Conservation (phyloP, 202 grass and related monocot species). For the Saccharum hybrid region DNA sequence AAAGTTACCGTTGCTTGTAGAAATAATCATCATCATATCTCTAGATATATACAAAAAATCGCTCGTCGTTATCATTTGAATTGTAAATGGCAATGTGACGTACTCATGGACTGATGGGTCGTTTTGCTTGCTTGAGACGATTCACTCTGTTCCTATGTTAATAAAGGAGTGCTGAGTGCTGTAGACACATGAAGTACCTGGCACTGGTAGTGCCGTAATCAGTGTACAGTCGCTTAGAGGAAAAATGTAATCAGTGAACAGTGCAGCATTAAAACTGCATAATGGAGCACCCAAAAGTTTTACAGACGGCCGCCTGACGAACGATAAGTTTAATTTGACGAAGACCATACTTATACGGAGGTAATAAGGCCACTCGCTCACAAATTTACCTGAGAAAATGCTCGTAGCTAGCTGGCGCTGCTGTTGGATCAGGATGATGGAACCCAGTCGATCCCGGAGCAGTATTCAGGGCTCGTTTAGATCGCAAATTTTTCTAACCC, state of each 20-base stretch:
- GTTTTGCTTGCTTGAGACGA: conserved; percentile 30
- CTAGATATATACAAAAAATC: background rate
- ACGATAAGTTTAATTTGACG: conserved; percentile 7
- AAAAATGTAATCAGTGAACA: conserved; percentile 2
- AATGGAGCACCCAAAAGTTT: background rate
- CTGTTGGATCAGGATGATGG: conserved; percentile 2
- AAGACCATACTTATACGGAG: background rate
- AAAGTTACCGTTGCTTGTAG: too few relatives aligned
- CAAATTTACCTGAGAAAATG: too few relatives aligned
- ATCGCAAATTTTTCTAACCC: too few relatives aligned
- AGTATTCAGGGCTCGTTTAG: background rate
- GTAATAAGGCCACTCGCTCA: background rate
- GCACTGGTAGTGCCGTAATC: conserved; percentile 1
- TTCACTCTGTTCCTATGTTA: conserved; percentile 9
- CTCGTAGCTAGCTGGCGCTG: background rate
- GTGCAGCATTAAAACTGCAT: conserved; percentile 18
- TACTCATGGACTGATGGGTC: too few relatives aligned
- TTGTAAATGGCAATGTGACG: too few relatives aligned
- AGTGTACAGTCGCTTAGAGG: background rate
- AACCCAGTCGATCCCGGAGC: conserved; percentile 17
- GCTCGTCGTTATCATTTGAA: background rate
- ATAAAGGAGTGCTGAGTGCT: conserved; percentile 10
- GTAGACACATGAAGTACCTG: conserved; percentile 26
- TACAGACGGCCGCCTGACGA: background rate
- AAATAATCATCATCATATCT: background rate